phyloP scores from a whole-genome alignment of 2,329 filamentous ascomycete genomes.

The Ophiocordyceps unilateralis region DNA sequence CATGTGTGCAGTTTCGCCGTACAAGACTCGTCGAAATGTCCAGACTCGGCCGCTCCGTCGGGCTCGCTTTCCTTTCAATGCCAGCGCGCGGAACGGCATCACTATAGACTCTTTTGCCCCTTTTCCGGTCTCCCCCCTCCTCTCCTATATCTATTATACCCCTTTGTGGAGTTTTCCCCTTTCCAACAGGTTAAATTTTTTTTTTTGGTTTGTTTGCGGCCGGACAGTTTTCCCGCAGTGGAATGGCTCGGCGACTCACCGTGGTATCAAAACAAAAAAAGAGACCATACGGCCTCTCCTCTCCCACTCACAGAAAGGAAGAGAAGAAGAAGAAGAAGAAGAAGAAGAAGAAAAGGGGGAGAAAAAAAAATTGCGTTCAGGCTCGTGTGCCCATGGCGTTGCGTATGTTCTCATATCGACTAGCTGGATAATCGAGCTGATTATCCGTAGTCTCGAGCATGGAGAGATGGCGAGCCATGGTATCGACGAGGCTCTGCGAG shows the following conservation, averaged over 20 bases:
- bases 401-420: constrained; percentile 40
- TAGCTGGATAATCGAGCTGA: constrained; percentile 35
- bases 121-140: too few relatives aligned
- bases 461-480: constrained; percentile 28
- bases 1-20: too few relatives aligned
- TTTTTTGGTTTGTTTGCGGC: too few relatives aligned
- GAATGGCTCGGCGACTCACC: neutral
- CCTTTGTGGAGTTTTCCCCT: too few relatives aligned
- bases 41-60: too few relatives aligned
- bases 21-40: too few relatives aligned
- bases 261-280: neutral
- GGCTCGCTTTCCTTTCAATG: too few relatives aligned
- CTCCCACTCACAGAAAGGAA: neutral
- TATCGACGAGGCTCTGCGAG: constrained; percentile 38
- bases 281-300: neutral
- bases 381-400: constrained; percentile 5
- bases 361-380: neutral
- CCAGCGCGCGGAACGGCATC: too few relatives aligned
- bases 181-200: too few relatives aligned
- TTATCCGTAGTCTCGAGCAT: constrained; percentile 30
- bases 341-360: neutral
- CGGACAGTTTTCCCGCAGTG: too few relatives aligned
- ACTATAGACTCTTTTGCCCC: too few relatives aligned
- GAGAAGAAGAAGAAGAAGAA: neutral
- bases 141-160: too few relatives aligned